Base-by-base conservation (phyloP, 495 filamentous ascomycete species). In the Penicillium angulare region DNA sequence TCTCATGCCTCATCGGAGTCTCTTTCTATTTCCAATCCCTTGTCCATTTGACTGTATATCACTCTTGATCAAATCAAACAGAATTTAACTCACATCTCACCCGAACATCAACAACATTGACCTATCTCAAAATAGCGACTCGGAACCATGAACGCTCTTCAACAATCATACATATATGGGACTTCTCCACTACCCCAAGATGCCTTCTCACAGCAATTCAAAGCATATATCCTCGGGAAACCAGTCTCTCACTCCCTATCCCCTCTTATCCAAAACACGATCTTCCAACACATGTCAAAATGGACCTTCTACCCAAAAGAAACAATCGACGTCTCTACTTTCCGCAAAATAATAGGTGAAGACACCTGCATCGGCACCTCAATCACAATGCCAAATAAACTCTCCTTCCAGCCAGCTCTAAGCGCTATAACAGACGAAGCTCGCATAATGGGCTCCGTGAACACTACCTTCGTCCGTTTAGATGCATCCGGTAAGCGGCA, bases 361-460 rank as follows among this genome's bases (percentile, higher is more conserved):
- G 4, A 35, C 12, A 15, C 21, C 9, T 24, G 22, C 55, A 67
- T 72, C 65, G 83, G 83, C 34, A 67, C 75, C 18, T 74, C 80
- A 16, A 74, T 86, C 26, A 87, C 81, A 26, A 87, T 86, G 83
- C 83, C 84, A 0, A 67, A 81, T 64, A 87, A 87, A 64, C 67
- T 86, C 21, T 66, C 75, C 31, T 80, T 86, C 39, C 68, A 83
- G 31, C 65, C 69, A 0, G 57, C 79, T 34, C 72, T 86, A 3
- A 81, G 86, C 59, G 71, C 75, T 12, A 54, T 86, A 20, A 85
- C 82, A 0, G 71, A 75, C 5, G 80, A 84, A 57, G 82, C 66
- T 16, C 72, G 71, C 13, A 75, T 74, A 24, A 80, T 87, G 16
- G 82, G 83, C 22, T 82, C 84, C 27, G 72, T 79, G 49, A 86